Evolutionary conservation across 1,284 basidiomycete species (phyloP).

Genomic region (Wallemia hederae): DNA sequence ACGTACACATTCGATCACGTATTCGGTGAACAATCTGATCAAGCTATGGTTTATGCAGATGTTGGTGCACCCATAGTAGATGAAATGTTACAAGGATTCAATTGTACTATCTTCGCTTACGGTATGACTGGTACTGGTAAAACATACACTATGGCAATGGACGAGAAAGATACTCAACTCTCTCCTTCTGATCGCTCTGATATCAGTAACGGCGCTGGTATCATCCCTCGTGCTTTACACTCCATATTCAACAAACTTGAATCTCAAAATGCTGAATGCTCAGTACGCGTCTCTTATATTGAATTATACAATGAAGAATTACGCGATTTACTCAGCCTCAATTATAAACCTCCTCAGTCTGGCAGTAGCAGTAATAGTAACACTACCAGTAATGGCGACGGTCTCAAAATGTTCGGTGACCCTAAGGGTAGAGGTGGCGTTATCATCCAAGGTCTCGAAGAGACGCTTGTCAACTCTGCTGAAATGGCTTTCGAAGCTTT

Average conservation of each 20-base stretch:
- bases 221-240: constrained; percentile 89
- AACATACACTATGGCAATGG: constrained; percentile 28
- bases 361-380: constrained; percentile 40
- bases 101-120: constrained; percentile 95
- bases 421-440: constrained; percentile 46
- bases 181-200: constrained; percentile 44
- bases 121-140: constrained; percentile 98
- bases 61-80: constrained; percentile 77
- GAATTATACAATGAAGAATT: constrained; percentile 99
- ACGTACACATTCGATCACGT: constrained; percentile 76
- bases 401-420: constrained; percentile 81
- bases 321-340: constrained; percentile 58
- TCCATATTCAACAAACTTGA: constrained; percentile 74
- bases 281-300: constrained; percentile 77
- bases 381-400: constrained; percentile 21
- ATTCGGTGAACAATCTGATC: constrained; percentile 90
- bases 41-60: constrained; percentile 74
- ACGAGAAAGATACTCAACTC: constrained; percentile 38
- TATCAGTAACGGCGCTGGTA: constrained; percentile 66
- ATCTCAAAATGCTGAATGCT: constrained; percentile 43
- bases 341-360: constrained; percentile 29
- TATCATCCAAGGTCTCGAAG: constrained; percentile 80
- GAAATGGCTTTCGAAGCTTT: constrained; percentile 60
- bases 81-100: constrained; percentile 81
- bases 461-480: constrained; percentile 53